phyloP scores from a whole-genome alignment of 371 early-diverging fungal genomes.

The Mucor piriformis region DNA sequence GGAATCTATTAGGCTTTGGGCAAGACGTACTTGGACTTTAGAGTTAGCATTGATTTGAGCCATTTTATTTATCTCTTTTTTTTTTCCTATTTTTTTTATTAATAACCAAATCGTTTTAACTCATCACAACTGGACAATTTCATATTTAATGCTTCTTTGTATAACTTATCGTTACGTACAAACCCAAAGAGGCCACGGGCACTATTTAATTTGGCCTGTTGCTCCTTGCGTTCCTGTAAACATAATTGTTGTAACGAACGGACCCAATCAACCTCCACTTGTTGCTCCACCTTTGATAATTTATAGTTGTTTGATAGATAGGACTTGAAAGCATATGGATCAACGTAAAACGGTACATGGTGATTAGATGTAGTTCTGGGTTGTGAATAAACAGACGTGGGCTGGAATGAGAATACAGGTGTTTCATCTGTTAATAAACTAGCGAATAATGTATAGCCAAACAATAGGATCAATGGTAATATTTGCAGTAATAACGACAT shows the following conservation, averaged over 20 bases:
- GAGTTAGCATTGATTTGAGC: constrained; percentile 37
- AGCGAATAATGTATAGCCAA: constrained; percentile 47
- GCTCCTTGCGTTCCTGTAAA: constrained; percentile 36
- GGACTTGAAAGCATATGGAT: constrained; percentile 37
- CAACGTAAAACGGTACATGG: constrained; percentile 49
- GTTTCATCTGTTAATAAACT: constrained; percentile 43
- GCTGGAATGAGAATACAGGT: constrained; percentile 42
- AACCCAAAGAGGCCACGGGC: constrained; percentile 41
- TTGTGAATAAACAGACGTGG: constrained; percentile 41
- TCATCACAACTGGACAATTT: constrained; percentile 43
- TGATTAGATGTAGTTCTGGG: constrained; percentile 37
- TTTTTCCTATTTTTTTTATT: neutral
- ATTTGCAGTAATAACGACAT: constrained; percentile 46
- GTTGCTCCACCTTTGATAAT: constrained; percentile 41
- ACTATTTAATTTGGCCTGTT: constrained; percentile 29
- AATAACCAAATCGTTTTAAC: constrained; percentile 29
- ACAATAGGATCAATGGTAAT: constrained; percentile 44
- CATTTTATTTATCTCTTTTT: neutral
- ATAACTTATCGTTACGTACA: constrained; percentile 41
- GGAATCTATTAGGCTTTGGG: constrained; percentile 69
- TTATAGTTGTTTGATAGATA: constrained; percentile 33
- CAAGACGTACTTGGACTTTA: constrained; percentile 78
- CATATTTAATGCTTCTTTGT: constrained; percentile 41
- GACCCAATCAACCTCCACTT: constrained; percentile 45
- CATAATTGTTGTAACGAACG: constrained; percentile 42